A percentile compares a stretch with the other conserved stretches of the same genome.
Evolutionary conservation across 495 filamentous ascomycete genomes (phyloP).

Genomic region (Podospora pseudocomata): DNA sequence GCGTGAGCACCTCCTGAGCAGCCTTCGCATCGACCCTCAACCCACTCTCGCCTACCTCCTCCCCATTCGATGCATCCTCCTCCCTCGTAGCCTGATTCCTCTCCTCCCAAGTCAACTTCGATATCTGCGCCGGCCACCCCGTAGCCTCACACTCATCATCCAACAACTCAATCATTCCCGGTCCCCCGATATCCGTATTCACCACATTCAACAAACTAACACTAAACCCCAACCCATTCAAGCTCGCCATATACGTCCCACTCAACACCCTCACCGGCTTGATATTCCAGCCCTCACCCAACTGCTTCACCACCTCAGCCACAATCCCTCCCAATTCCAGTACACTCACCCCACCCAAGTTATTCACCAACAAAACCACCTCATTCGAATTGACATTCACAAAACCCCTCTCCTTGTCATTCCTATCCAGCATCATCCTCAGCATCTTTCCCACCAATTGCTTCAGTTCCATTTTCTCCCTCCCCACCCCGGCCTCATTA

Average conservation of each 20-base stretch:
- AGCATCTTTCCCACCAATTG: slow-evolving; percentile 78
- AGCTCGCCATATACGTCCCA: slow-evolving; percentile 76
- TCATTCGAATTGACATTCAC: slow-evolving; percentile 62
- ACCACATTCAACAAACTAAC: slow-evolving; percentile 76
- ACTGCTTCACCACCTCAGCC: slow-evolving; percentile 78
- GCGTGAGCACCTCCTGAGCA: slow-evolving; percentile 58
- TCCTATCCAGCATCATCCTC: slow-evolving; percentile 69
- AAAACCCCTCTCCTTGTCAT: slow-evolving; percentile 78
- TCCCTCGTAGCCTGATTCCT: slow-evolving; percentile 46
- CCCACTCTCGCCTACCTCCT: slow-evolving; percentile 60
- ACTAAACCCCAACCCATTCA: slow-evolving; percentile 92
- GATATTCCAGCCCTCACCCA: slow-evolving; percentile 63
- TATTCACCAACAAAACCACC: slow-evolving; percentile 82
- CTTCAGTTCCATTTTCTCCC: slow-evolving; percentile 61
- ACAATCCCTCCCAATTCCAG: slow-evolving; percentile 88
- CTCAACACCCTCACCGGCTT: slow-evolving; percentile 64
- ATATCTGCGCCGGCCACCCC: slow-evolving; percentile 77
- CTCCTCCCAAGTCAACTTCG: slow-evolving; percentile 56
- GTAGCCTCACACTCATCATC: slow-evolving; percentile 81
- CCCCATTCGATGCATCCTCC: slow-evolving; percentile 37
- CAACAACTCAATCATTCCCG: slow-evolving; percentile 79
- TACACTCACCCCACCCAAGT: slow-evolving; percentile 85
- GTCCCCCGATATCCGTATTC: slow-evolving; percentile 74
- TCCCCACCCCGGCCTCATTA: slow-evolving; percentile 84
- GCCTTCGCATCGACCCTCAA: slow-evolving; percentile 59